Evolutionary conservation across 495 filamentous ascomycete genomes (phyloP).

Genomic region (Penicillium odoratum): DNA sequence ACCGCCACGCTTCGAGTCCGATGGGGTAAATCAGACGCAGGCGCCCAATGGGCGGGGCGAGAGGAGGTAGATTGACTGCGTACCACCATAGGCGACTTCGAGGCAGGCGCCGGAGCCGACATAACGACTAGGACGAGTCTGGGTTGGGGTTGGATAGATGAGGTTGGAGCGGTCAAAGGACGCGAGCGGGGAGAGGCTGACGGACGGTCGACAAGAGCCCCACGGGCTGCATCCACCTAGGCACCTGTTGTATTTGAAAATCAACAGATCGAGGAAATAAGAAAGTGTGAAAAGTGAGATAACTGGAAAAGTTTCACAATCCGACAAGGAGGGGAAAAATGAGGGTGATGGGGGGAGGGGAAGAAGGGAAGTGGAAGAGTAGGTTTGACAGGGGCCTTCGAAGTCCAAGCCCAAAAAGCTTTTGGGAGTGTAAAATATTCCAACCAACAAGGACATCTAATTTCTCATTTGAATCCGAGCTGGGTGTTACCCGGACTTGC

Average conservation of each 20-base stretch:
- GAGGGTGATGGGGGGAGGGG: background rate
- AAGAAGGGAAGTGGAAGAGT: conserved; percentile 1
- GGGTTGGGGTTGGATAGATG: conserved; percentile 6
- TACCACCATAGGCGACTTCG: conserved; percentile 46
- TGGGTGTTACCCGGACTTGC: conserved; percentile 7
- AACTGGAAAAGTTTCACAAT: background rate
- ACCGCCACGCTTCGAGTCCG: conserved; percentile 56
- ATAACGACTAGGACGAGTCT: conserved; percentile 34
- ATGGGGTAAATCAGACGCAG: conserved; percentile 54
- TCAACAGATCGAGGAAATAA: background rate
- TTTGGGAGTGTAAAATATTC: too few species aligned
- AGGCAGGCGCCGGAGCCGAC: conserved; percentile 50
- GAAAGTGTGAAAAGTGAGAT: background rate
- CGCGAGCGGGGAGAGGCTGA: conserved; percentile 22
- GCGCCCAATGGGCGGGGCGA: conserved; percentile 41
- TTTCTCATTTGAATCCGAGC: background rate
- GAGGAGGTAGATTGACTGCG: conserved; percentile 59
- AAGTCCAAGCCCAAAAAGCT: background rate
- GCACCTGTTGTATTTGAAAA: background rate
- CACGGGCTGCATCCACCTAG: conserved; percentile 3
- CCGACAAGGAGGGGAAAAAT: conserved; percentile 1
- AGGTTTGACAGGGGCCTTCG: conserved; percentile 4
- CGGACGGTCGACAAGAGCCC: conserved; percentile 12
- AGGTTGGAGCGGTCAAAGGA: conserved; percentile 28
- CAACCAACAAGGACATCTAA: background rate